Percentiles rank a stretch among this genome's conserved stretches.
These are phyloP conservation scores for Babesia divergens DNA, from an alignment of 169 alveolate genomes.

Conservation along the genomic window DNA sequence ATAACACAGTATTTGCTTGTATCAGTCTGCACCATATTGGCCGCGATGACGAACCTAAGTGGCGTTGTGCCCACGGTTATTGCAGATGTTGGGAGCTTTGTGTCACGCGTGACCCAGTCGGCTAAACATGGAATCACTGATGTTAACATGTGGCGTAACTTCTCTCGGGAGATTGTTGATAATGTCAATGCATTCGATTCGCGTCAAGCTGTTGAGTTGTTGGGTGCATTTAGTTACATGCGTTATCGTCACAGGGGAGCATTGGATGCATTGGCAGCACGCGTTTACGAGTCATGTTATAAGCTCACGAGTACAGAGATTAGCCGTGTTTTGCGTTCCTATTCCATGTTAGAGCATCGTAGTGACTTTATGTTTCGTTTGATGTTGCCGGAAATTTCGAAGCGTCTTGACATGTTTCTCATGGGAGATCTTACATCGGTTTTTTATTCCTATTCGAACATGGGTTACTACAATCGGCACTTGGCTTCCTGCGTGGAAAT, in stretches of 20 bases:
- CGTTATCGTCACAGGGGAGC: slow-evolving; percentile 29
- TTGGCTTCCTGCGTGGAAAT: slow-evolving; percentile 26
- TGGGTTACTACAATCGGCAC: slow-evolving; percentile 51
- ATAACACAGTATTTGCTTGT: too few relatives aligned
- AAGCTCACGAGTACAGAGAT: slow-evolving; percentile 18
- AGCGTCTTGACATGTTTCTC: slow-evolving; percentile 24
- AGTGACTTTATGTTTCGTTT: slow-evolving; percentile 56
- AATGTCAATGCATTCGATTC: background rate
- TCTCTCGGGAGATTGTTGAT: slow-evolving; percentile 16
- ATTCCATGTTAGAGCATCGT: slow-evolving; percentile 39
- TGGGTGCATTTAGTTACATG: slow-evolving; percentile 53
- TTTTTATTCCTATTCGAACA: slow-evolving; percentile 43
- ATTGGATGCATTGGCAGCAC: slow-evolving; percentile 34
- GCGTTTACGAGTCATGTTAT: slow-evolving; percentile 8
- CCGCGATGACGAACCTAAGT: background rate
- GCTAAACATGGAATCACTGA: slow-evolving; percentile 43
- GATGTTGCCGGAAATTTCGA: slow-evolving; percentile 41
- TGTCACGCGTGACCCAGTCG: slow-evolving; percentile 8
- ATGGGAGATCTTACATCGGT: slow-evolving; percentile 33
- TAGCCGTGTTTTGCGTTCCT: slow-evolving; percentile 24
- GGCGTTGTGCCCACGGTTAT: background rate
- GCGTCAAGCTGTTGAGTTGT: background rate
- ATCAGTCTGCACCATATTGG: too few relatives aligned
- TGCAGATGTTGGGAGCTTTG: slow-evolving; percentile 27
- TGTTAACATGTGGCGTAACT: slow-evolving; percentile 44